A percentile compares a stretch with the other conserved stretches of the same genome.
Evolutionary conservation across 192 early-diverging fungal genomes (phyloP).

Genomic region (Paraglomus brasilianum): DNA sequence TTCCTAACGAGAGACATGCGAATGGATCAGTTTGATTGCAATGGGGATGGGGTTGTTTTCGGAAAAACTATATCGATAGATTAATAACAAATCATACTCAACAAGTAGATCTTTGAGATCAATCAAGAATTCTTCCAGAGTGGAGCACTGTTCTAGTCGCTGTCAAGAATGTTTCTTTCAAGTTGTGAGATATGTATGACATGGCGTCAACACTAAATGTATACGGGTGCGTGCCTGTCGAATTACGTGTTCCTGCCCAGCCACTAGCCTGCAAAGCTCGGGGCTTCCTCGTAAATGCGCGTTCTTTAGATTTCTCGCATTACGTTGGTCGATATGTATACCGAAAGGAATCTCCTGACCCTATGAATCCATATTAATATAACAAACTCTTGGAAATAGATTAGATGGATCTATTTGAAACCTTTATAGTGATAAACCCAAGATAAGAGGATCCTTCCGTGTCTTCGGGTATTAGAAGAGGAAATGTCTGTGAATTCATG

Average conservation of each 20-base stretch:
- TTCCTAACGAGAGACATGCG: slow-evolving; percentile 8
- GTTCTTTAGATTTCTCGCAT: slow-evolving; percentile 9
- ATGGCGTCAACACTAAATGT: neutral
- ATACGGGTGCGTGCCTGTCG: neutral
- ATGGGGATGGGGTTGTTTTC: neutral
- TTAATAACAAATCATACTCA: neutral
- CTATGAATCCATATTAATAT: neutral
- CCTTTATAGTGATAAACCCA: slow-evolving; percentile 32
- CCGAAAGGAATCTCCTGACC: neutral
- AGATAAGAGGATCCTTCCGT: slow-evolving; percentile 21
- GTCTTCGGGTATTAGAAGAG: slow-evolving; percentile 23
- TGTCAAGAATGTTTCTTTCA: neutral
- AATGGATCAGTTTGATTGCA: neutral
- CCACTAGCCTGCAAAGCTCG: slow-evolving; percentile 19
- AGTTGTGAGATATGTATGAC: neutral
- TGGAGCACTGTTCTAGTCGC: slow-evolving; percentile 25
- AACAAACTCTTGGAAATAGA: neutral
- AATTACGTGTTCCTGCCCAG: slow-evolving; percentile 15
- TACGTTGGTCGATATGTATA: slow-evolving; percentile 18
- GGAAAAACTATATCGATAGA: neutral
- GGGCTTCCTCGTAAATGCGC: slow-evolving; percentile 28
- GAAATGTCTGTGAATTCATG: slow-evolving; percentile 8
- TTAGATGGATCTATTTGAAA: neutral
- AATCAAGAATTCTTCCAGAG: slow-evolving; percentile 13
- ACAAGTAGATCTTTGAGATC: slow-evolving; percentile 33